Evolutionary conservation across 345 rosid genomes (phyloP).

Genomic region (Pistacia atlantica): DNA sequence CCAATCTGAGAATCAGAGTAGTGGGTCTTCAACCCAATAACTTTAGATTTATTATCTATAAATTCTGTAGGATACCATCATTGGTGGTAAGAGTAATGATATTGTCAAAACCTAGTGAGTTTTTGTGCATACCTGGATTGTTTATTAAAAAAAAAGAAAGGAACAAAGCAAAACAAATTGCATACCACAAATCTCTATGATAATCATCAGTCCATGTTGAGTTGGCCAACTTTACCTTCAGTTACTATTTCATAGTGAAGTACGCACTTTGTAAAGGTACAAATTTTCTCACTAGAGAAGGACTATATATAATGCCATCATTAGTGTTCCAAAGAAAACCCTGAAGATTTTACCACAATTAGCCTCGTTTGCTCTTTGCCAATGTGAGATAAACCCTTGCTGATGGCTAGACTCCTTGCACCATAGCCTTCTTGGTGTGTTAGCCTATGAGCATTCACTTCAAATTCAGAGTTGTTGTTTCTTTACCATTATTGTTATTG

Average conservation of each 20-base stretch:
- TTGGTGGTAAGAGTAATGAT: not conserved
- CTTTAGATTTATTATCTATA: not conserved
- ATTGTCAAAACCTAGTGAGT: not conserved
- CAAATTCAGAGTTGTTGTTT: not conserved
- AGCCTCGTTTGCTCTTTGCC: not conserved
- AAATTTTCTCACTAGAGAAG: no score
- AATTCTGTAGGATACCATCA: not conserved
- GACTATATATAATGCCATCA: not conserved
- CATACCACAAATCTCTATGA: no score
- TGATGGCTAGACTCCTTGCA: not conserved
- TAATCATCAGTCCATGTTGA: no score
- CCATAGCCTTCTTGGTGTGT: not conserved
- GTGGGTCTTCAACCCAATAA: not conserved
- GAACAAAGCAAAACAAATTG: no score
- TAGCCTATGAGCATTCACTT: not conserved
- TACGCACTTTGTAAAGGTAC: no score
- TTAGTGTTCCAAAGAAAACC: constrained; percentile 2
- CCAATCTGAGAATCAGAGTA: not conserved
- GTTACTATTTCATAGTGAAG: no score
- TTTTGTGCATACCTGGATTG: not conserved
- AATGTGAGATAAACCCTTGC: not conserved
- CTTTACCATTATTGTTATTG: not conserved
- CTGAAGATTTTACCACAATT: not conserved
- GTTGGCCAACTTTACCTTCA: no score
- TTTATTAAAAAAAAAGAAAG: not conserved